Evolutionary conservation across 495 filamentous ascomycete genomes (phyloP).

Genomic region (Aspergillus nidulans): DNA sequence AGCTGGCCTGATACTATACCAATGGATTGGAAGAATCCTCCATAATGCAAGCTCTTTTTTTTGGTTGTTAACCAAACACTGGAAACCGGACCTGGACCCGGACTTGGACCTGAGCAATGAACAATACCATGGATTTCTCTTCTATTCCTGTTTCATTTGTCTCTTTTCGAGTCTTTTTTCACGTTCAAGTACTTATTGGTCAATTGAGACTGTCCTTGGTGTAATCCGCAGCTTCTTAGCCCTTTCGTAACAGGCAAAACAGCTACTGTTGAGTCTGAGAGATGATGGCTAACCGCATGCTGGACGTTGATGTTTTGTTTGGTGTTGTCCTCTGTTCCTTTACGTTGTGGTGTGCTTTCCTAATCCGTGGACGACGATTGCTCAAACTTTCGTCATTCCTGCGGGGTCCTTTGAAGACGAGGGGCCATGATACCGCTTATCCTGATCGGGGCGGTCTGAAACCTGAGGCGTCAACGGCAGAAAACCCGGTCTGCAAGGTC

Average conservation of each 20-base stretch:
- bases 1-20: slow-evolving; percentile 53
- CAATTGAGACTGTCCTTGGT: slow-evolving; percentile 32
- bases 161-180: slow-evolving; percentile 21
- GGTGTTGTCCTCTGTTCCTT: slow-evolving; percentile 17
- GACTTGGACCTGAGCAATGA: slow-evolving; percentile 33
- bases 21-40: too few species aligned
- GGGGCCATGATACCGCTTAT: slow-evolving; percentile 5
- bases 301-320: slow-evolving; percentile 18
- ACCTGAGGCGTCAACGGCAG: slow-evolving; percentile 21
- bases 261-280: slow-evolving; percentile 15
- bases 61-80: slow-evolving; percentile 2
- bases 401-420: slow-evolving; percentile 15
- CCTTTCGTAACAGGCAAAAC: slow-evolving; percentile 20
- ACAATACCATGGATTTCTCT: slow-evolving; percentile 34
- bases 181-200: slow-evolving; percentile 22
- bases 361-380: neutral
- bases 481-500: slow-evolving; percentile 21
- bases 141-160: slow-evolving; percentile 39
- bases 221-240: slow-evolving; percentile 25
- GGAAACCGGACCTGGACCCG: slow-evolving; percentile 1
- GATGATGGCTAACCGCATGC: slow-evolving; percentile 22
- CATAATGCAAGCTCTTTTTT: slow-evolving; percentile 4
- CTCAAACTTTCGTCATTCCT: neutral
- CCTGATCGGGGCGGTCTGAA: slow-evolving; percentile 9
- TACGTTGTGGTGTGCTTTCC: neutral